Evolutionary conservation across 495 filamentous ascomycete species (phyloP), one percentile per base, ranked within the genome.

Genomic region (Barbatosphaeria neglecta): DNA sequence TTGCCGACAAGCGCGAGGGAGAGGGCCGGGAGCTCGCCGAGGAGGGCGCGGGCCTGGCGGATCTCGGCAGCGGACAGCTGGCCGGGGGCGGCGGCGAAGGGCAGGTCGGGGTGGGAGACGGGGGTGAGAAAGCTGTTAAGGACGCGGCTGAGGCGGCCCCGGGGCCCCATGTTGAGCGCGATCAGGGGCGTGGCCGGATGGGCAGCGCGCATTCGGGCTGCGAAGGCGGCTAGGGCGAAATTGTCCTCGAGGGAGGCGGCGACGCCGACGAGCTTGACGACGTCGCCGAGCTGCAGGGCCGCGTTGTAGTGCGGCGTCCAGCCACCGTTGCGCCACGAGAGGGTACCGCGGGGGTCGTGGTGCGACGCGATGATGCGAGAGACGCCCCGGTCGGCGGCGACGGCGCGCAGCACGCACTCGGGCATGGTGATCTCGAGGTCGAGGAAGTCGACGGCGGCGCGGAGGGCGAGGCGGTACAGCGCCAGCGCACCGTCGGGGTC

Each of bases 11-110:
- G 68, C 55, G 81, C 89, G 66, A 94, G 95, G 41, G 81, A 74
- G 63, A 80, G 83, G 15, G 80, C 60, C 53, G 82, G 69, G 44
- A 97, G 81, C 53, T 86, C 81, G 33, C 93, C 93, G 47, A 94
- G 76, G 23, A 95, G 64, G 6, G 80, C 75, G 19, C 95, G 72
- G 9, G 77, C 88, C 8, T 66, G 74, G 31, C 88, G 81, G 53
- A 97, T 96, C 55, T 99, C 92, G 1, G 81, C 76, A 0, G 90
- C 88, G 19, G 87, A 95, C 18, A 99, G 77, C 55, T 99, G 92
- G 13, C 93, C 92, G 5, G 93, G 92, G 0, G 92, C 93, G 9
- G 92, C 88, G 67, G 92, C 94, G 70, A 87, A 84, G 0, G 92
- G 88, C 3, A 96, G 74, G 15, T 75, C 75, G 5, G 89, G 86